Conservation (phyloP, 768 basidiomycete species). For the Strobilomyces confusus region DNA sequence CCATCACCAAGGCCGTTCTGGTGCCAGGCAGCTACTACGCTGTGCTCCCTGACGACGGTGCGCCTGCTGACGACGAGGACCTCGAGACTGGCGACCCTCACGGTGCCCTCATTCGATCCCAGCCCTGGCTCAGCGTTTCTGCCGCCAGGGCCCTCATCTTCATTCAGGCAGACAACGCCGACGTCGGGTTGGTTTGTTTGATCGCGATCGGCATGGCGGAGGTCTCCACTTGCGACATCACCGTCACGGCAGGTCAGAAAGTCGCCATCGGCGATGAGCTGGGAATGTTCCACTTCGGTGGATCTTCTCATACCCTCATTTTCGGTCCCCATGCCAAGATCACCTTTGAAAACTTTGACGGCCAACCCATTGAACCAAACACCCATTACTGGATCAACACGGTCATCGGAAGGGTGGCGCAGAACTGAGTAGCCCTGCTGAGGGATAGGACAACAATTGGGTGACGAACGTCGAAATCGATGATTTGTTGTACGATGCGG, state of each 20-base stretch:
- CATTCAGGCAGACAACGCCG: conserved; percentile 33
- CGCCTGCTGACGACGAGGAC: background rate
- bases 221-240: conserved; percentile 35
- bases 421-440: too few species aligned
- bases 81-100: background rate
- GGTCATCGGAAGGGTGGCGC: too few species aligned
- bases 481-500: too few species aligned
- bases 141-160: conserved; percentile 51
- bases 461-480: too few species aligned
- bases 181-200: conserved; percentile 50
- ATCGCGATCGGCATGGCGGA: conserved; percentile 59
- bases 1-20: conserved; percentile 23
- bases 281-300: too few species aligned
- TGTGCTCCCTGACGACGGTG: conserved; percentile 7
- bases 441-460: too few species aligned
- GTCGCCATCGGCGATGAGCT: background rate
- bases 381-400: too few species aligned
- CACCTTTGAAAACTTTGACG: background rate
- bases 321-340: conserved; percentile 7
- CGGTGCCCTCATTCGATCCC: conserved; percentile 20
- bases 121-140: conserved; percentile 40
- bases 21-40: conserved; percentile 20
- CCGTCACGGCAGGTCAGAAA: background rate
- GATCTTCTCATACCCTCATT: too few species aligned
- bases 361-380: too few species aligned